A percentile compares a stretch with the other conserved stretches of the same genome.
Evolutionary conservation across 2,329 filamentous ascomycete species (phyloP).

Genomic region (Pseudogymnoascus sp.): DNA sequence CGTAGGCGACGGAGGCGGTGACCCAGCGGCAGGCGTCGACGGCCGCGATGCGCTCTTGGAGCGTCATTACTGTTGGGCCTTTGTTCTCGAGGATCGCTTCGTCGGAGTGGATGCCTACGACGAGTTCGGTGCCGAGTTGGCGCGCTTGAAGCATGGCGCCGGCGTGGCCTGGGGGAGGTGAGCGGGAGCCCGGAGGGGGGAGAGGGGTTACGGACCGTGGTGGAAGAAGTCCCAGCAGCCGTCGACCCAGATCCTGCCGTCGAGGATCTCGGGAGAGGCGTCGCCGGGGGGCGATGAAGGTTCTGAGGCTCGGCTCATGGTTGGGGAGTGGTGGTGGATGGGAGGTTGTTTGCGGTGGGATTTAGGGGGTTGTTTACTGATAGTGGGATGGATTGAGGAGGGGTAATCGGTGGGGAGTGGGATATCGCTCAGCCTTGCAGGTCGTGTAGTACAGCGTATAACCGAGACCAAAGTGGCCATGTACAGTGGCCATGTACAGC

Average conservation of each 20-base stretch:
- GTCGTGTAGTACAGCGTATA: neutral
- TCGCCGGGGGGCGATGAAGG: constrained; percentile 19
- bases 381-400: constrained; percentile 6
- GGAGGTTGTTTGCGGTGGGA: neutral
- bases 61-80: constrained; percentile 92
- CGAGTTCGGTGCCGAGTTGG: constrained; percentile 78
- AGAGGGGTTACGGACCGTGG: constrained; percentile 53
- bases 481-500: neutral
- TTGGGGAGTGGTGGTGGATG: neutral
- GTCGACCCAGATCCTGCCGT: constrained; percentile 90
- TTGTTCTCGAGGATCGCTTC: constrained; percentile 95
- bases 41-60: constrained; percentile 79
- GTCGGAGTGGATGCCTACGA: constrained; percentile 91
- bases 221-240: constrained; percentile 99
- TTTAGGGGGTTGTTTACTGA: constrained; percentile 6
- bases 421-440: constrained; percentile 5
- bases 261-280: constrained; percentile 28
- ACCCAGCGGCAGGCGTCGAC: constrained; percentile 95
- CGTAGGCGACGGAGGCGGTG: constrained; percentile 70
- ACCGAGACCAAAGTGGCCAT: neutral
- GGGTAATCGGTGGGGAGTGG: neutral
- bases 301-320: constrained; percentile 1
- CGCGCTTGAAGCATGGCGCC: constrained; percentile 95
- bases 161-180: constrained; percentile 61
- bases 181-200: neutral